phyloP scores from a whole-genome alignment of 345 rosid genomes.

The Eucalyptus cloeziana region DNA sequence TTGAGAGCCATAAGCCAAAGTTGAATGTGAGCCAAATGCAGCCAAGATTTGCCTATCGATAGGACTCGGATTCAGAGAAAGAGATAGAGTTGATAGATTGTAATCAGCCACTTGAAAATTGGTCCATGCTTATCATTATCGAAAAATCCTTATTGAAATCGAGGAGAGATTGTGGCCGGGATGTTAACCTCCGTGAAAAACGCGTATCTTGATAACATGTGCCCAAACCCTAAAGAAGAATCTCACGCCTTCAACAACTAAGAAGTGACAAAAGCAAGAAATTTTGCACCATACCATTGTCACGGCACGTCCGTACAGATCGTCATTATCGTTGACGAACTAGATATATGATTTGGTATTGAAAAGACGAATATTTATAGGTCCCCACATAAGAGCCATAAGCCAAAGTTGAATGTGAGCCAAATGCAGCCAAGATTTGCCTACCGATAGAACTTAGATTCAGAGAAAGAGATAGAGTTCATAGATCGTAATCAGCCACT shows the following conservation, averaged over 20 bases:
- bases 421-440: not conserved
- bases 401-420: not conserved
- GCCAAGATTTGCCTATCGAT: not conserved
- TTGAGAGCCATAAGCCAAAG: not conserved
- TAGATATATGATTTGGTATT: not conserved
- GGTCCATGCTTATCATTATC: too few relatives aligned
- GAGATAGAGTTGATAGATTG: not conserved
- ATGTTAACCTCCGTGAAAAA: not conserved
- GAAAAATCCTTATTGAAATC: not conserved
- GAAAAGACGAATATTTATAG: not conserved
- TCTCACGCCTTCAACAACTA: not conserved
- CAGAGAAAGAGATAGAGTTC: not conserved
- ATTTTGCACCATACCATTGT: not conserved
- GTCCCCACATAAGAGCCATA: fast-evolving
- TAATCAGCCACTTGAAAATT: too few relatives aligned
- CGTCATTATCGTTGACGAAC: fast-evolving
- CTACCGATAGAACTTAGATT: too few relatives aligned
- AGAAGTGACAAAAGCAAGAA: not conserved
- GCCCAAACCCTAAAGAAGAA: not conserved
- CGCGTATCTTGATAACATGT: not conserved
- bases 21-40: not conserved
- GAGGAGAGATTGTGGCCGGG: not conserved
- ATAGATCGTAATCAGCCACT: not conserved
- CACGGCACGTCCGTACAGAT: not conserved
- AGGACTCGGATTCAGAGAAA: not conserved